Evolutionary conservation across 768 basidiomycete species (phyloP), one percentile per base, ranked within the genome.

Genomic region (Leccinum uliginosum): DNA sequence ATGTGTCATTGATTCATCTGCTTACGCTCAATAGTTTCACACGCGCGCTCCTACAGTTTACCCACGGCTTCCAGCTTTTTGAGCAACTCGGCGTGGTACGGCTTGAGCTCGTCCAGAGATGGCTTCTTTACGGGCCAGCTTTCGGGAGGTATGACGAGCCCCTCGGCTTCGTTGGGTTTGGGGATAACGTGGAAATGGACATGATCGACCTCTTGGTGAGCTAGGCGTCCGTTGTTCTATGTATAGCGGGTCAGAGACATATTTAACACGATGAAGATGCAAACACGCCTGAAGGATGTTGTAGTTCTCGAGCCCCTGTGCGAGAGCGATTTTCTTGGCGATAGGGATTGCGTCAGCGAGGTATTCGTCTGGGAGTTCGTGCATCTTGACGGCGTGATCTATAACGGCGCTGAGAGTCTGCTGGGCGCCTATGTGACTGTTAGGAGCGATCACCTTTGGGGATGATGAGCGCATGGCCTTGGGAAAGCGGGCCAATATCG

Each of bases 111-210:
- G 1, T 70, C 68, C 59, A 60, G 51, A 11, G 53, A 23, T 0
- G 59, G 53, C 2, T 48, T 56, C 59, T 63, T 23, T n/a, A 62
- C 48, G 2, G 68, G 68, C 96, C 96, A 98, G 17, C 82, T 49
- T 34, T 50, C 52, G 0, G 52, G 29, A 6, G 3, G 83, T 54
- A 98, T 74, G 12, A 83, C 83, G 26, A 99, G 79, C 4, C 96
- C 96, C 62, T 89, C 84, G 0, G 9, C 34, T 5, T 80, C 67
- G 46, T 85, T 81, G 6, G 90, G 92, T 70, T 97, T 98, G 3
- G 95, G 94, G 59, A 98, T 95, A 63, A 98, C 80, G 65, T 98
- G 93, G 75, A 93, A 93, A 70, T 96, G 93, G 14, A 93, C 92
- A 64, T 96, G 93, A 54, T 85, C 82, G 26, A 96, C 92, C 51